A percentile compares a stretch with the other conserved stretches of the same genome.
phyloP scores from a whole-genome alignment of 495 filamentous ascomycete genomes.

The Daldinia decipiens region DNA sequence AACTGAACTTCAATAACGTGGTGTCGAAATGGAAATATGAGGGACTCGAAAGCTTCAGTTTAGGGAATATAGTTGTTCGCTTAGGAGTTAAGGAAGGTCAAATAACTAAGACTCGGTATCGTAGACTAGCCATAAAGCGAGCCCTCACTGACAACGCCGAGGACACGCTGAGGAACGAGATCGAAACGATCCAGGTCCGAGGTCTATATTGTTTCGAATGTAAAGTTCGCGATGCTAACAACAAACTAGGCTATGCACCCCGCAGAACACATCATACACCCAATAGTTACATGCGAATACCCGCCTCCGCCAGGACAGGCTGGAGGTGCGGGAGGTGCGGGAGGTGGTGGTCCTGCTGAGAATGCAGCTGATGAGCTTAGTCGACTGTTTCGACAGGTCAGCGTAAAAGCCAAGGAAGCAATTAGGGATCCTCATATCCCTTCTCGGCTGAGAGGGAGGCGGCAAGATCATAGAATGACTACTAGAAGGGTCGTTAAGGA shows the following conservation, averaged over 20 bases:
- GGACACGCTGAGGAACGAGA: slow-evolving; percentile 3
- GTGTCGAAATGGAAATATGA: slow-evolving; percentile 2
- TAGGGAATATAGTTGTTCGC: background rate
- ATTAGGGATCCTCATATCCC: background rate
- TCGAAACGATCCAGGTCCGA: background rate
- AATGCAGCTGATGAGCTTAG: background rate
- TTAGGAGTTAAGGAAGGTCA: background rate
- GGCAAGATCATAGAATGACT: background rate
- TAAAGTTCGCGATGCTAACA: background rate
- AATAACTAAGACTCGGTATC: slow-evolving; percentile 5
- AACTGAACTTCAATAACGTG: background rate
- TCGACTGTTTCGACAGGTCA: background rate
- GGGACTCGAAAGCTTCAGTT: background rate
- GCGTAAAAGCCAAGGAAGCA: background rate
- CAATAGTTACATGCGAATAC: background rate
- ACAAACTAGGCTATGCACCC: background rate
- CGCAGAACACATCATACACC: slow-evolving; percentile 1
- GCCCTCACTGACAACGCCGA: background rate
- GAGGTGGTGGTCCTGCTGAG: background rate
- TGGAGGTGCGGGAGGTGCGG: background rate
- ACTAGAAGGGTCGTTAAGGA: background rate
- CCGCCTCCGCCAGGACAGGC: background rate
- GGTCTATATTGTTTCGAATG: background rate
- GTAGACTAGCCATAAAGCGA: slow-evolving; percentile 19
- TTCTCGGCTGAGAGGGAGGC: background rate